These are phyloP conservation scores for Brassica hybrid DNA, from an alignment of 441 rosid species.

Conservation along the genomic window DNA sequence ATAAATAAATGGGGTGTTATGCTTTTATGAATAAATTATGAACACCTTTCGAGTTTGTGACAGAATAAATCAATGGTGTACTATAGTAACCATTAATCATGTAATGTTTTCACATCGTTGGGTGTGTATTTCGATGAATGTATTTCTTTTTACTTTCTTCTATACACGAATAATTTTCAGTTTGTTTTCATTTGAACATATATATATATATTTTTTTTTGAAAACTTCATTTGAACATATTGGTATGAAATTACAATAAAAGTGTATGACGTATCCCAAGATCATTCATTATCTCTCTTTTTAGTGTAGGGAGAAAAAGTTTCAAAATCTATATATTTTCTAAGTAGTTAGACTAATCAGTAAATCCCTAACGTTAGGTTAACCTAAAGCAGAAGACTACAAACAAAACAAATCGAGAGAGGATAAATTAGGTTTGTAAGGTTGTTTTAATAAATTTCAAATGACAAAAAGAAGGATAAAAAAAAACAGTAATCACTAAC, in stretches of 20 bases:
- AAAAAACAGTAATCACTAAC: not conserved
- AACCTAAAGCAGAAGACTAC: not conserved
- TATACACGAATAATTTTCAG: not conserved
- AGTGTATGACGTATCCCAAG: not conserved
- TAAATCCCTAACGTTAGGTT: not conserved
- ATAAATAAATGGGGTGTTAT: not conserved
- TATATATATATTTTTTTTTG: too few relatives aligned
- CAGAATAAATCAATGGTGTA: not conserved
- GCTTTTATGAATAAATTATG: conserved; percentile 9
- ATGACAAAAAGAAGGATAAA: not conserved
- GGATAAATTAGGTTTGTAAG: not conserved
- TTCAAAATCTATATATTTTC: not conserved
- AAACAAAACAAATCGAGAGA: not conserved
- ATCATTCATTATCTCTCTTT: not conserved
- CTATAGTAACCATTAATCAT: conserved; percentile 2
- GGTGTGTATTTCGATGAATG: not conserved
- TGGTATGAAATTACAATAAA: not conserved
- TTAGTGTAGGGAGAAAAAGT: not conserved
- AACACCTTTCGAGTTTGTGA: not conserved
- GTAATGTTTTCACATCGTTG: conserved; percentile 16
- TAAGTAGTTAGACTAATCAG: not conserved
- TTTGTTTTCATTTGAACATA: too few relatives aligned
- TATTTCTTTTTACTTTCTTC: not conserved
- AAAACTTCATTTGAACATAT: not conserved
- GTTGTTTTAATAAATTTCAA: not conserved